Percentiles rank a stretch among this genome's conserved stretches.
phyloP scores from a whole-genome alignment of 768 basidiomycete species.

The Pisolithus sp. region DNA sequence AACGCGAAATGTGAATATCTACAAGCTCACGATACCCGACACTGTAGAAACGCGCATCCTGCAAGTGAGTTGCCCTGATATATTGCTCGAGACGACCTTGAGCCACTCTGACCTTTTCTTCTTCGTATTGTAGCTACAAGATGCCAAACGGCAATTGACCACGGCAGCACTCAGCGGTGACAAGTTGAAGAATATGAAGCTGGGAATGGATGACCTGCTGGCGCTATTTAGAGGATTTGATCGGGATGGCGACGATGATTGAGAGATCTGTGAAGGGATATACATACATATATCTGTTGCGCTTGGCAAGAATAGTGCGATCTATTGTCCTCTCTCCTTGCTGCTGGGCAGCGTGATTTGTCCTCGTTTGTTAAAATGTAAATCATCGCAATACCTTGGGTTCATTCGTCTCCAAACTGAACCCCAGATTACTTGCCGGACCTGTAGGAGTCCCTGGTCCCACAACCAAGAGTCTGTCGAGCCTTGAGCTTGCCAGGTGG shows the following conservation, averaged over 20 bases:
- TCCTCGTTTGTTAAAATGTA: too few species aligned
- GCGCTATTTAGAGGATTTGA: slow-evolving; percentile 63
- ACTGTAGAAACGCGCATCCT: slow-evolving; percentile 89
- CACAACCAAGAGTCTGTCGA: too few species aligned
- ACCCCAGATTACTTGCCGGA: too few species aligned
- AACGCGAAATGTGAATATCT: slow-evolving; percentile 78
- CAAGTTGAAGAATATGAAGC: slow-evolving; percentile 77
- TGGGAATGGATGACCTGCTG: slow-evolving; percentile 82
- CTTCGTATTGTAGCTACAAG: slow-evolving; percentile 56
- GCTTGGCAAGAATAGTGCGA: too few species aligned
- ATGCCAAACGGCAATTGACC: slow-evolving; percentile 82
- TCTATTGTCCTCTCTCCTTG: too few species aligned
- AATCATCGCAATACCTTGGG: too few species aligned
- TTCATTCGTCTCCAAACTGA: too few species aligned
- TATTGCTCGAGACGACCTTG: not conserved
- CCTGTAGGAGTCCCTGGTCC: too few species aligned
- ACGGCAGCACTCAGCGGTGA: slow-evolving; percentile 82
- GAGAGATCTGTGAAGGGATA: slow-evolving; percentile 6
- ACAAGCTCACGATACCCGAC: slow-evolving; percentile 79
- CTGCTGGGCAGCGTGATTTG: too few species aligned
- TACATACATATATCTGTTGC: too few species aligned
- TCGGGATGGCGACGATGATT: slow-evolving; percentile 53
- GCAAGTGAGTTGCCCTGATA: slow-evolving; percentile 33
- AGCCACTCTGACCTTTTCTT: not conserved
- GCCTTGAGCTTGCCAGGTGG: too few species aligned